Evolutionary conservation across 805 yeast genomes (phyloP).

Genomic region (Maudiozyma barnettii): DNA sequence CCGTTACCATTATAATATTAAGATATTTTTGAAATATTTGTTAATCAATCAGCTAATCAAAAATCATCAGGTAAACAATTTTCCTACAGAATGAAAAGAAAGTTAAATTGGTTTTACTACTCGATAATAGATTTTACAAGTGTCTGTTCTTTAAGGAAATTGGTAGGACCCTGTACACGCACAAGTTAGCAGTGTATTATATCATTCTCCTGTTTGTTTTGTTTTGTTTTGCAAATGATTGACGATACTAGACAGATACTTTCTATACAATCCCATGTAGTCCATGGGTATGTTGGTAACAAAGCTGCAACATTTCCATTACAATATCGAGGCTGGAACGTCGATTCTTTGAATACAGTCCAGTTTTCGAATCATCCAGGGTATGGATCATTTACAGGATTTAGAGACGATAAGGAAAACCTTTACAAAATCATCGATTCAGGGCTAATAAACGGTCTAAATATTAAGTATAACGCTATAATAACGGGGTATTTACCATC

Average conservation of each 20-base stretch:
- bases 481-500: conserved; percentile 76
- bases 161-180: too few species aligned
- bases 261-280: conserved; percentile 80
- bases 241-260: conserved; percentile 26
- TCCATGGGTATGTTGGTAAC: conserved; percentile 92
- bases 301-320: conserved; percentile 84
- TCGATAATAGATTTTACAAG: too few species aligned
- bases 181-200: too few species aligned
- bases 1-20: too few species aligned
- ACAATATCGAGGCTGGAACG: conserved; percentile 85
- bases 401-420: conserved; percentile 36
- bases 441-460: conserved; percentile 45
- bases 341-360: conserved; percentile 83
- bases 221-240: neutral
- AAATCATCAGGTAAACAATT: too few species aligned
- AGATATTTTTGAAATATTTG: too few species aligned
- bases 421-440: conserved; percentile 38
- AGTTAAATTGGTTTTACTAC: too few species aligned
- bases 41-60: too few species aligned
- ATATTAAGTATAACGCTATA: conserved; percentile 50
- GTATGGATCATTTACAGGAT: conserved; percentile 59
- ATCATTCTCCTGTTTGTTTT: too few species aligned
- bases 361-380: conserved; percentile 91
- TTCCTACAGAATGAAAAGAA: too few species aligned
- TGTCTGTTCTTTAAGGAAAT: too few species aligned